Conservation (phyloP, 257 asterid species). For the Solanum lycopersicoides region DNA sequence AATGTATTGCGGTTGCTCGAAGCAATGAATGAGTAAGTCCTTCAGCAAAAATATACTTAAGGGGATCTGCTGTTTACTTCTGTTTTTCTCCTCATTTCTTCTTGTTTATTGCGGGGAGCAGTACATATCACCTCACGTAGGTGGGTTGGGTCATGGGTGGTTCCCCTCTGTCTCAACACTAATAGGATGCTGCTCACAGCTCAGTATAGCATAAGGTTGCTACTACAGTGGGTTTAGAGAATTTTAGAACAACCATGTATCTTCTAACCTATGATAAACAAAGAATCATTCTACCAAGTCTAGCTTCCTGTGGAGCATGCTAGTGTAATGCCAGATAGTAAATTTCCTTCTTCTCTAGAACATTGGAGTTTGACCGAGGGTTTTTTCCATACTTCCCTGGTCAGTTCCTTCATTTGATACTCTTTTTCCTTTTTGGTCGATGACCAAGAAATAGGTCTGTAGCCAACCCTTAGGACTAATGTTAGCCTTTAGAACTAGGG, state of each 20-base stretch:
- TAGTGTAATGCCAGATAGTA: neutral
- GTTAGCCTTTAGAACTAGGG: neutral
- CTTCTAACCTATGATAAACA: neutral
- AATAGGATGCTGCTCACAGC: neutral
- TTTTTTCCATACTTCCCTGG: neutral
- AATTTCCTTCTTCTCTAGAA: neutral
- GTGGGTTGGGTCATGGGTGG: neutral
- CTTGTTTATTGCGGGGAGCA: neutral
- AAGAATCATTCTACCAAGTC: neutral
- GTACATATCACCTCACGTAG: neutral
- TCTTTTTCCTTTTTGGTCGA: neutral
- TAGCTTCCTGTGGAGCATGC: neutral
- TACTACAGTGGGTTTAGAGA: neutral
- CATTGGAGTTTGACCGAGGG: neutral
- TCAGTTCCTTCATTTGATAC: neutral
- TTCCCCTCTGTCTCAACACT: neutral
- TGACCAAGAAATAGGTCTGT: neutral
- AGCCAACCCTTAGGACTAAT: neutral
- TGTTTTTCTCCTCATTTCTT: neutral
- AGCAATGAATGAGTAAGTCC: conserved; percentile 43
- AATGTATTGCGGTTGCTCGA: conserved; percentile 51
- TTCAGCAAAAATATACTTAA: neutral
- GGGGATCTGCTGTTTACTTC: neutral
- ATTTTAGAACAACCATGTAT: neutral
- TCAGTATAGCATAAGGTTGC: neutral